Conservation (phyloP, 2,329 filamentous ascomycete species). For the Ploettnerulaceae sp. region DNA sequence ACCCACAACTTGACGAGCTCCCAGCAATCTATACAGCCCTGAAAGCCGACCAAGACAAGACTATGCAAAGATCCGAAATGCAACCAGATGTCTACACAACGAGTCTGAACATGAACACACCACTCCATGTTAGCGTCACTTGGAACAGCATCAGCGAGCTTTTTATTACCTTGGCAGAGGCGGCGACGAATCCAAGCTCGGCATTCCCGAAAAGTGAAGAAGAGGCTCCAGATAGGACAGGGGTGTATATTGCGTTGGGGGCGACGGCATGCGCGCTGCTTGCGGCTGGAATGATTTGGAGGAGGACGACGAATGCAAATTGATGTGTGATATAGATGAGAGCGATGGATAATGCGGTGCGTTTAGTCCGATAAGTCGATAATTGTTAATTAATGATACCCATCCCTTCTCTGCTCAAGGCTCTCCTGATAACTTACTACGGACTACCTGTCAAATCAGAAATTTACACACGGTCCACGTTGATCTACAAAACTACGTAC, state of each 20-base stretch:
- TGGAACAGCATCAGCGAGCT: constrained; percentile 94
- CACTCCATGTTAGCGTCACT: constrained; percentile 88
- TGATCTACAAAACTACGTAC: no score
- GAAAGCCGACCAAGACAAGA: constrained; percentile 94
- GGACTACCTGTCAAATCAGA: no score
- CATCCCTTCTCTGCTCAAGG: constrained; percentile 22
- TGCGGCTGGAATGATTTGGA: constrained; percentile 62
- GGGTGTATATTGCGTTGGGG: constrained; percentile 78
- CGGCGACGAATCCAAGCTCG: constrained; percentile 81
- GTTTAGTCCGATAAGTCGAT: constrained; percentile 7
- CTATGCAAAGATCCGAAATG: constrained; percentile 85
- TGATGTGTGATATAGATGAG: constrained; percentile 12
- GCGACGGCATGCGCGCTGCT: constrained; percentile 62
- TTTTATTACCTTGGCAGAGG: constrained; percentile 87
- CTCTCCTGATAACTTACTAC: not conserved
- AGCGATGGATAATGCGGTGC: not conserved
- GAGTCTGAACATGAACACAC: constrained; percentile 79
- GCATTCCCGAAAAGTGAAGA: constrained; percentile 89
- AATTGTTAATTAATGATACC: constrained; percentile 29
- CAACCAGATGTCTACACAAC: constrained; percentile 92
- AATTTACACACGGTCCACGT: not conserved
- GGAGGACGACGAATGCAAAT: constrained; percentile 33
- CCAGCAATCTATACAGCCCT: constrained; percentile 89
- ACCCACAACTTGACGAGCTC: constrained; percentile 80
- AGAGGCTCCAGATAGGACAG: constrained; percentile 75